These are phyloP conservation scores for Jacaranda mimosifolia DNA, from an alignment of 257 asterid genomes.

Conservation along the genomic window DNA sequence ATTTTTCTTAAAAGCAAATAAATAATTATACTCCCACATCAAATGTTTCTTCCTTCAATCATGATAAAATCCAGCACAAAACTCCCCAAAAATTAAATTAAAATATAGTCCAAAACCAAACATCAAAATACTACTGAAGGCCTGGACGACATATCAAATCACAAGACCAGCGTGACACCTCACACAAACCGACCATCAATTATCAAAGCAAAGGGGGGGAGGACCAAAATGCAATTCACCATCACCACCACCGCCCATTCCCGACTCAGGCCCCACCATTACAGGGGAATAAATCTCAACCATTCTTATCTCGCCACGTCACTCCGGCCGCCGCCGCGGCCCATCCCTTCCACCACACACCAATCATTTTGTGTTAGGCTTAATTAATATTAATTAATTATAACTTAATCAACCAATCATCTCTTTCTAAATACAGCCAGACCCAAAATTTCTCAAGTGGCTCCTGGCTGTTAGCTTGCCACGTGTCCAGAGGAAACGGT, in stretches of 20 bases:
- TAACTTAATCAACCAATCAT: conserved; percentile 14
- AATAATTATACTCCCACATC: too few species aligned
- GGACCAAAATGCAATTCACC: conserved; percentile 19
- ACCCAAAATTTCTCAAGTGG: neutral
- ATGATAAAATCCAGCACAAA: neutral
- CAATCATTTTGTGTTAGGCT: conserved; percentile 36
- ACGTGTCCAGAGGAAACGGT: conserved; percentile 18
- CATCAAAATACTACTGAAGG: neutral
- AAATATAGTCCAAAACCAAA: neutral
- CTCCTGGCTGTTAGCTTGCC: conserved; percentile 20
- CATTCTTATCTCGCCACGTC: conserved; percentile 48
- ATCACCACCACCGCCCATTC: conserved; percentile 41
- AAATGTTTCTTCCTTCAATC: neutral
- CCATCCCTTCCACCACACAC: conserved; percentile 24
- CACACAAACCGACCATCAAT: conserved; percentile 54
- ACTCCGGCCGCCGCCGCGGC: conserved; percentile 27
- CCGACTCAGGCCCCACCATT: conserved; percentile 12
- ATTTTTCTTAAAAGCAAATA: too few species aligned
- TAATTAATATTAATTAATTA: neutral
- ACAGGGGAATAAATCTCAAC: conserved; percentile 8
- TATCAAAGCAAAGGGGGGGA: neutral
- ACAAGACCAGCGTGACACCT: conserved; percentile 26
- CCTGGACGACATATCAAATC: conserved; percentile 35
- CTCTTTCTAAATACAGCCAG: conserved; percentile 9
- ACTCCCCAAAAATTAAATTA: neutral